A percentile compares a stretch with the other conserved stretches of the same genome.
Conservation (phyloP, 306 rosid genomes). For the Urtica urens region DNA sequence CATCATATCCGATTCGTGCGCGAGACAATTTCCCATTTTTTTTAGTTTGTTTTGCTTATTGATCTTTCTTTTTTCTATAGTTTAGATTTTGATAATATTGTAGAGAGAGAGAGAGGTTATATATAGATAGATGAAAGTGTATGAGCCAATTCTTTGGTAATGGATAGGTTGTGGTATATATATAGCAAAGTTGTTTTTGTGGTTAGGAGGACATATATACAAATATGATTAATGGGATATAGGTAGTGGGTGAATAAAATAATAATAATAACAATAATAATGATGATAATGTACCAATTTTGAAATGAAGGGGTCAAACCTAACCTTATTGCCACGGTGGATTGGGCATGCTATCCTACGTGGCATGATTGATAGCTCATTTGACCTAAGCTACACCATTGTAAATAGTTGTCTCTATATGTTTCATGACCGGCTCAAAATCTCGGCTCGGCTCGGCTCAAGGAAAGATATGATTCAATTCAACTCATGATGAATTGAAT, state of each 20-base stretch:
- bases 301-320: slow-evolving; percentile 31
- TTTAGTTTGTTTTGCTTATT: neutral
- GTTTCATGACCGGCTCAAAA: slow-evolving; percentile 9
- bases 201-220: neutral
- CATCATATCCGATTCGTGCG: slow-evolving; percentile 27
- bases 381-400: slow-evolving; percentile 9
- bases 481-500: neutral
- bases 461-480: no score
- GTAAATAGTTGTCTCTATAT: no score
- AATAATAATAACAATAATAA: no score
- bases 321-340: slow-evolving; percentile 22
- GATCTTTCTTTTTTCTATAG: neutral
- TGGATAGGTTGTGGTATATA: slow-evolving; percentile 11
- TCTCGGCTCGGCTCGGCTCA: slow-evolving; percentile 18
- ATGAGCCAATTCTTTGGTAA: slow-evolving; percentile 1
- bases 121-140: neutral
- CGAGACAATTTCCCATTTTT: slow-evolving; percentile 72
- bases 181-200: neutral
- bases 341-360: slow-evolving; percentile 20
- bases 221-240: neutral
- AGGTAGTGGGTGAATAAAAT: neutral
- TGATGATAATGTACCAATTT: neutral
- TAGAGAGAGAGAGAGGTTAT: neutral
- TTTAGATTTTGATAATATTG: neutral
- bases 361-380: slow-evolving; percentile 18